These are phyloP conservation scores for Cryptococcus floricola DNA, from an alignment of 1,284 basidiomycete species.

Conservation along the genomic window DNA sequence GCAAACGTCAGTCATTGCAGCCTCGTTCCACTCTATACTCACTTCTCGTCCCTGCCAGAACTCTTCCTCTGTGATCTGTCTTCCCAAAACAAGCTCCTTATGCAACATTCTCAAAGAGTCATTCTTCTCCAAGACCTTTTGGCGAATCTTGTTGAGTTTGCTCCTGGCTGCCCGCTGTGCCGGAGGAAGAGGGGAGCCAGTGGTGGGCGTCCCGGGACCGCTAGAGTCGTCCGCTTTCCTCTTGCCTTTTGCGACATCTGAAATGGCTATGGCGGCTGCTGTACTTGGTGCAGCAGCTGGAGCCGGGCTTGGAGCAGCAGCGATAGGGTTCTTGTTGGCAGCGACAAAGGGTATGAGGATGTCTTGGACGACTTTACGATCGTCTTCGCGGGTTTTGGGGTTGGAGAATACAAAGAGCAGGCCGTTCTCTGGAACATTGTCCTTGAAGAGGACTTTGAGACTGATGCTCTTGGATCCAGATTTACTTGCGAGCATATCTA, in stretches of 20 bases:
- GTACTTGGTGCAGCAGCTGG: slow-evolving; percentile 14
- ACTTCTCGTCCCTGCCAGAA: slow-evolving; percentile 96
- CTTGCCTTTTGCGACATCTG: slow-evolving; percentile 22
- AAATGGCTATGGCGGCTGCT: slow-evolving; percentile 11
- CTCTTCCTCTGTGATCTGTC: slow-evolving; percentile 81
- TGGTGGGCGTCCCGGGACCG: slow-evolving; percentile 2
- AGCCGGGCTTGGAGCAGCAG: slow-evolving; percentile 5
- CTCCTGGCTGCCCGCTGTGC: slow-evolving; percentile 9
- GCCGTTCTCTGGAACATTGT: slow-evolving; percentile 43
- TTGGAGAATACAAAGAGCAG: slow-evolving; percentile 45
- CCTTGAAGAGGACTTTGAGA: slow-evolving; percentile 44
- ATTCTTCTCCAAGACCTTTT: slow-evolving; percentile 71
- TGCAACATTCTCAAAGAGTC: slow-evolving; percentile 73
- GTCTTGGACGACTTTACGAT: slow-evolving; percentile 44
- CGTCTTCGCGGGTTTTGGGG: slow-evolving; percentile 17
- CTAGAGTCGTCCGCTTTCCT: slow-evolving; percentile 43
- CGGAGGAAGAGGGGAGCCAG: slow-evolving; percentile 2
- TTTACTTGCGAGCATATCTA: slow-evolving; percentile 47
- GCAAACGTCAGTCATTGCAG: slow-evolving; percentile 49
- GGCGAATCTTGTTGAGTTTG: slow-evolving; percentile 50
- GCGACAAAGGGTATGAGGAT: slow-evolving; percentile 44
- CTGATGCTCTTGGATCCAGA: slow-evolving; percentile 35
- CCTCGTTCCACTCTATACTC: slow-evolving; percentile 18
- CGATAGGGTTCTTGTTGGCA: slow-evolving; percentile 26
- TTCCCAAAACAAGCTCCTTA: slow-evolving; percentile 75